phyloP scores from a whole-genome alignment of 2,329 filamentous ascomycete species.

The Blumeria graminis region DNA sequence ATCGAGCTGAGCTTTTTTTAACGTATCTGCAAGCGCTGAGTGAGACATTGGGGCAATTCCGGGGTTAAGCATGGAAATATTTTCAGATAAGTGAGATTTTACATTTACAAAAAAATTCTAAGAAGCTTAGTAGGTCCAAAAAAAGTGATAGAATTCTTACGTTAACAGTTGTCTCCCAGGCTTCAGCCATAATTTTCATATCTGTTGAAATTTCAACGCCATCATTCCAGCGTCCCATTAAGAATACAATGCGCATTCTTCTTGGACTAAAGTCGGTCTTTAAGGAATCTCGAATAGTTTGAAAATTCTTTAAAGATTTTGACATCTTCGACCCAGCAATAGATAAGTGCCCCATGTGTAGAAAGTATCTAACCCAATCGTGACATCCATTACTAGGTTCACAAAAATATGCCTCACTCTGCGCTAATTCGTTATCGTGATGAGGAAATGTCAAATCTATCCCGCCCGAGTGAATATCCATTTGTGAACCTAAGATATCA shows the following conservation, averaged over 20 bases:
- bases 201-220: constrained; percentile 77
- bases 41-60: constrained; percentile 7
- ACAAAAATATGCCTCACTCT: constrained; percentile 60
- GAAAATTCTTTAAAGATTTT: constrained; percentile 88
- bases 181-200: constrained; percentile 46
- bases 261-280: constrained; percentile 46
- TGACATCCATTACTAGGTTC: constrained; percentile 22
- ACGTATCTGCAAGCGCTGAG: constrained; percentile 22
- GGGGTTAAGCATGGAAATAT: constrained; percentile 9
- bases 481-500: constrained; percentile 56
- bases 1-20: constrained; percentile 28
- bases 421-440: constrained; percentile 78
- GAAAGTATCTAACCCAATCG: constrained; percentile 87
- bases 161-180: constrained; percentile 61
- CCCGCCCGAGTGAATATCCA: constrained; percentile 86
- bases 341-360: constrained; percentile 82
- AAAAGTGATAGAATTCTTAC: constrained; percentile 16
- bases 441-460: constrained; percentile 82
- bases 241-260: constrained; percentile 61
- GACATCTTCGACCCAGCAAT: constrained; percentile 91
- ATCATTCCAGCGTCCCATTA: constrained; percentile 75
- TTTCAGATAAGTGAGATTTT: constrained; percentile 28
- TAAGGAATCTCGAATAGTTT: constrained; percentile 70
- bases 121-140: constrained; percentile 3
- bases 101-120: constrained; percentile 34